phyloP scores from a whole-genome alignment of 768 basidiomycete genomes.

The Suillus subluteus region DNA sequence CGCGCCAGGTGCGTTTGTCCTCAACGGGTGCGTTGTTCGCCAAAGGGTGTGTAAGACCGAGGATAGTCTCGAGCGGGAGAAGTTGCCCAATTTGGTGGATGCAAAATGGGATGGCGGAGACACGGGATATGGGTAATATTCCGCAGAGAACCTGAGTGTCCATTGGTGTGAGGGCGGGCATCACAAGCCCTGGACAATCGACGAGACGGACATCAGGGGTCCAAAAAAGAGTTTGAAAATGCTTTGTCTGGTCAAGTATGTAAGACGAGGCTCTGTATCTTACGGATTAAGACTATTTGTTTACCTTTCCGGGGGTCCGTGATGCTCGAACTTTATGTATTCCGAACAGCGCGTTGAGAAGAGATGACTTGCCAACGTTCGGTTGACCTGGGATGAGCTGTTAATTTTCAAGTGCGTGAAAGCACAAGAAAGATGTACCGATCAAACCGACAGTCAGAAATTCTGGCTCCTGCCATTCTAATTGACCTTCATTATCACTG shows the following conservation, averaged over 20 bases:
- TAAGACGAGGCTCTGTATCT: not conserved
- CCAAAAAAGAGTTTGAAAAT: constrained; percentile 94
- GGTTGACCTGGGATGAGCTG: constrained; percentile 67
- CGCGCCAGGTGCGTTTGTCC: constrained; percentile 84
- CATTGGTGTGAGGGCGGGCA: constrained; percentile 83
- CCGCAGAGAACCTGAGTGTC: constrained; percentile 77
- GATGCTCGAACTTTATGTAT: constrained; percentile 77
- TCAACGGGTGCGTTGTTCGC: constrained; percentile 34
- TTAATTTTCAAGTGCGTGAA: not conserved
- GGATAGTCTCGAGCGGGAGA: constrained; percentile 78
- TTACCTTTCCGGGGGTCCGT: constrained; percentile 84
- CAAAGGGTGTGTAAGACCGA: constrained; percentile 59
- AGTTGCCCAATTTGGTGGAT: constrained; percentile 68
- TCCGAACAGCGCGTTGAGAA: constrained; percentile 91
- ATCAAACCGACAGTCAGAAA: constrained; percentile 82
- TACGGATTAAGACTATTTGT: constrained; percentile 5
- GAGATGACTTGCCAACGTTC: constrained; percentile 93
- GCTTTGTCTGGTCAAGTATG: constrained; percentile 69
- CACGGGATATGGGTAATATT: constrained; percentile 77
- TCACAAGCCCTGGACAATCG: constrained; percentile 94
- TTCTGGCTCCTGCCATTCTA: constrained; percentile 46
- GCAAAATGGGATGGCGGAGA: constrained; percentile 84
- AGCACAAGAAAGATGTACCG: constrained; percentile 43
- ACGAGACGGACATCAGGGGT: constrained; percentile 85
- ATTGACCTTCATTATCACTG: constrained; percentile 19